Evolutionary conservation across 2,329 filamentous ascomycete genomes (phyloP).

Genomic region (Karstenula rhodostoma): DNA sequence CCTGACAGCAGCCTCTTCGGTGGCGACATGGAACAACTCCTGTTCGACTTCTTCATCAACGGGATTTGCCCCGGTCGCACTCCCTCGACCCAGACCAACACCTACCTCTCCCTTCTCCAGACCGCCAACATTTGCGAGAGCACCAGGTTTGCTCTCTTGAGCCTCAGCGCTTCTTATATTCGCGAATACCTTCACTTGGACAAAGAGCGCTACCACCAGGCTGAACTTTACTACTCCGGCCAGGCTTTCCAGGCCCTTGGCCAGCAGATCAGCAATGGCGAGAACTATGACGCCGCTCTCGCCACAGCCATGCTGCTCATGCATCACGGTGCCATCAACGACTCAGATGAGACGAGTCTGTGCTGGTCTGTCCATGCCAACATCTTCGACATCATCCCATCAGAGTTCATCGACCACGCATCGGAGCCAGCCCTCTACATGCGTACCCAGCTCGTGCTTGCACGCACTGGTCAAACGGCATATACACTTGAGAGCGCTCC

Average conservation of each 20-base stretch:
- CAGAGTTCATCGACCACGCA: conserved; percentile 29
- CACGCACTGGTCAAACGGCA: conserved; percentile 38
- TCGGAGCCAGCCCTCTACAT: conserved; percentile 42
- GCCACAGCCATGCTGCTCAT: conserved; percentile 46
- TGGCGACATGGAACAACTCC: conserved; percentile 38
- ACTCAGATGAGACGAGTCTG: conserved; percentile 32
- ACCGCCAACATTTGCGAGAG: conserved; percentile 37
- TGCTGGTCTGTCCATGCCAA: conserved; percentile 47
- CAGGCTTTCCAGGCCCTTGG: conserved; percentile 40
- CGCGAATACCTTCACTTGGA: conserved; percentile 39
- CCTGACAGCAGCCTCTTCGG: conserved; percentile 29
- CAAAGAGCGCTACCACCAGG: conserved; percentile 39
- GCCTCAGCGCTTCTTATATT: conserved; percentile 44
- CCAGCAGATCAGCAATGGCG: conserved; percentile 37
- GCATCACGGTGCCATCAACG: conserved; percentile 41
- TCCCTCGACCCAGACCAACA: conserved; percentile 34
- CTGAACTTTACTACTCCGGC: conserved; percentile 44
- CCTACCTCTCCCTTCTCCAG: conserved; percentile 35
- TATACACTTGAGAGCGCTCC: conserved; percentile 29
- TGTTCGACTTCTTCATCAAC: conserved; percentile 43
- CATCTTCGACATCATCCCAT: conserved; percentile 41
- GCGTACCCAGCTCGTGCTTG: conserved; percentile 37
- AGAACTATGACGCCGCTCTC: conserved; percentile 39
- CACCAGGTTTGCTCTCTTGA: conserved; percentile 42
- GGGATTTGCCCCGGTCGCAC: conserved; percentile 44